Percentiles rank a stretch among this genome's conserved stretches.
Conservation (phyloP, 352 stramenopile genomes). For the Blastocystis sp. region DNA sequence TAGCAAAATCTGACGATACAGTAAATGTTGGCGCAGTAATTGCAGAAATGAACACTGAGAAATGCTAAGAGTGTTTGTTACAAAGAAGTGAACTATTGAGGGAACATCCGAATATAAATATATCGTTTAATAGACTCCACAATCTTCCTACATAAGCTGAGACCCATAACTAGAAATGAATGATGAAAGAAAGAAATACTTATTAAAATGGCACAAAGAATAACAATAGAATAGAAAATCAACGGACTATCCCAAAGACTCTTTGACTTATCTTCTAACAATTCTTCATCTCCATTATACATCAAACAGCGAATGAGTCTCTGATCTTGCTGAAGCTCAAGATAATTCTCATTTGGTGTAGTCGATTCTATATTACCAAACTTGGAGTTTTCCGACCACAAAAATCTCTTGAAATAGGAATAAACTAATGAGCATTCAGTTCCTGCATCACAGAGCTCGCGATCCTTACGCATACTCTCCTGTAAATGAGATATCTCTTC, state of each 20-base stretch:
- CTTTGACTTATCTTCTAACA: neutral
- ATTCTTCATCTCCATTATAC: neutral
- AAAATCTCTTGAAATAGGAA: neutral
- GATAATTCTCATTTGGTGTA: neutral
- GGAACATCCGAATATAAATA: neutral
- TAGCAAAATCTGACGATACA: constrained; percentile 43
- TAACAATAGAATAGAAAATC: neutral
- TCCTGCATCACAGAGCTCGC: neutral
- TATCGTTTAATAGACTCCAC: neutral
- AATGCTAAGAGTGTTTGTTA: constrained; percentile 17
- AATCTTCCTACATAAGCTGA: neutral
- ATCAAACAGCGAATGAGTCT: neutral
- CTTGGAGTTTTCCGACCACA: neutral
- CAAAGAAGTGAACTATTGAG: neutral
- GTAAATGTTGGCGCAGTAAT: constrained; percentile 24
- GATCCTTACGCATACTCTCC: neutral
- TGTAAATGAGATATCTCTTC: neutral
- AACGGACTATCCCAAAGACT: neutral
- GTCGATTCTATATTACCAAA: neutral
- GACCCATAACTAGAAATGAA: neutral
- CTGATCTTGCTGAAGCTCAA: neutral
- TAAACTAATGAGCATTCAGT: neutral
- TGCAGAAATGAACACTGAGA: constrained; percentile 56
- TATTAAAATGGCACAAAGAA: neutral
- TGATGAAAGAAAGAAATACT: neutral